These are phyloP conservation scores for Calycina herbarum DNA, from an alignment of 2,329 filamentous ascomycete species.

Conservation along the genomic window DNA sequence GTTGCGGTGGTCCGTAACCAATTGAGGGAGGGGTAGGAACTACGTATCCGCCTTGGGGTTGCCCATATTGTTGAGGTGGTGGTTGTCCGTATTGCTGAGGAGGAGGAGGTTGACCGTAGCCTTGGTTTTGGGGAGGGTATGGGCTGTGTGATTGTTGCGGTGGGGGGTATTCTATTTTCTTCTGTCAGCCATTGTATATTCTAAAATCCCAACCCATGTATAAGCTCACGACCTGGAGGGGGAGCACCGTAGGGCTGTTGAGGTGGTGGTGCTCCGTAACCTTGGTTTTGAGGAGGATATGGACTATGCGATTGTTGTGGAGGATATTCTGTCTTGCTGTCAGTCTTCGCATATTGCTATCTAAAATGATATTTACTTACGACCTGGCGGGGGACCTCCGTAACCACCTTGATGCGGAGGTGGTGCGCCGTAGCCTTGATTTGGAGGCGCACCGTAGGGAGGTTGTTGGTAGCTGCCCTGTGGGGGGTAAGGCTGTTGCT, in stretches of 20 bases:
- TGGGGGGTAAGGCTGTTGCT: constrained; percentile 6
- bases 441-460: background rate
- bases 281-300: constrained; percentile 5
- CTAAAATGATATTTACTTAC: constrained; percentile 12
- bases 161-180: constrained; percentile 7
- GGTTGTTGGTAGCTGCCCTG: constrained; percentile 16
- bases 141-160: constrained; percentile 16
- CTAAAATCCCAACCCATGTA: background rate
- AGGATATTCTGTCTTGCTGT: constrained; percentile 11
- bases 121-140: constrained; percentile 9
- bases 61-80: constrained; percentile 21
- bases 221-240: constrained; percentile 5
- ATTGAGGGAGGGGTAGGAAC: constrained; percentile 65
- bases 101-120: constrained; percentile 13
- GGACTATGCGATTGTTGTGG: constrained; percentile 8
- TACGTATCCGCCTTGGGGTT: constrained; percentile 36
- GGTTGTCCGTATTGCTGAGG: constrained; percentile 13
- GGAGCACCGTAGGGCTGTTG: constrained; percentile 13
- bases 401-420: constrained; percentile 18
- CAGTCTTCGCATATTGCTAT: background rate
- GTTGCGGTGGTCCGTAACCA: constrained; percentile 73
- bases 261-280: constrained; percentile 16
- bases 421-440: constrained; percentile 16
- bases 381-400: constrained; percentile 22
- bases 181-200: background rate